A percentile compares a stretch with the other conserved stretches of the same genome.
Evolutionary conservation across 225 moss, liverwort and hornwort species (phyloP).

Genomic region (Pleurozium schreberi): DNA sequence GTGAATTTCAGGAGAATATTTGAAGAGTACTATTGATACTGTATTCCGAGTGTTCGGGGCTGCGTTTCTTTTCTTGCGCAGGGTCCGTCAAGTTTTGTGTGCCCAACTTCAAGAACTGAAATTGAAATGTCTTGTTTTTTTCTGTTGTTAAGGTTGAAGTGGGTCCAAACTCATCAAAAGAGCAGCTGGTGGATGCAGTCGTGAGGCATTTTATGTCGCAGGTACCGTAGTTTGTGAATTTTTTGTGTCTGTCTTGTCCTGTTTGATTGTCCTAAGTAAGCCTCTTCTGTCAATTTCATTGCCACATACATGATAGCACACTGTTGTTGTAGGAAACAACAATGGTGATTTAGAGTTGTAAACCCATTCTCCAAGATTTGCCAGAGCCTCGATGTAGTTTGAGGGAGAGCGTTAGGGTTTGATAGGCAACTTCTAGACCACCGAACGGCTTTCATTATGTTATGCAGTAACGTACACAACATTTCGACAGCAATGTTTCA

Average conservation of each 20-base stretch:
- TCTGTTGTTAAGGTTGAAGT: constrained; percentile 30
- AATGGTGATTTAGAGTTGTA: background rate
- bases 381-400: background rate
- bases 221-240: constrained; percentile 6
- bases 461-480: too few species aligned
- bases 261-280: too few species aligned
- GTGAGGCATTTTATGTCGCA: constrained; percentile 46
- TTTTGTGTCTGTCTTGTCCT: background rate
- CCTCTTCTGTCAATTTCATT: background rate
- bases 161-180: constrained; percentile 46
- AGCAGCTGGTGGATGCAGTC: constrained; percentile 54
- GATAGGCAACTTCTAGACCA: background rate
- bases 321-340: background rate
- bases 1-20: background rate
- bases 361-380: background rate
- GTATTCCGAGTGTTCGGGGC: background rate
- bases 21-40: background rate
- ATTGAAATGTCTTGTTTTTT: background rate
- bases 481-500: too few species aligned
- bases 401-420: background rate
- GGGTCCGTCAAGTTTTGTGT: background rate
- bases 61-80: background rate
- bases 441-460: too few species aligned
- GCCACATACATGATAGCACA: background rate
- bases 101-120: background rate